Evolutionary conservation across 345 rosid genomes (phyloP), one percentile per base, ranked within the genome.

Genomic region (Bruguiera gymnorhiza): DNA sequence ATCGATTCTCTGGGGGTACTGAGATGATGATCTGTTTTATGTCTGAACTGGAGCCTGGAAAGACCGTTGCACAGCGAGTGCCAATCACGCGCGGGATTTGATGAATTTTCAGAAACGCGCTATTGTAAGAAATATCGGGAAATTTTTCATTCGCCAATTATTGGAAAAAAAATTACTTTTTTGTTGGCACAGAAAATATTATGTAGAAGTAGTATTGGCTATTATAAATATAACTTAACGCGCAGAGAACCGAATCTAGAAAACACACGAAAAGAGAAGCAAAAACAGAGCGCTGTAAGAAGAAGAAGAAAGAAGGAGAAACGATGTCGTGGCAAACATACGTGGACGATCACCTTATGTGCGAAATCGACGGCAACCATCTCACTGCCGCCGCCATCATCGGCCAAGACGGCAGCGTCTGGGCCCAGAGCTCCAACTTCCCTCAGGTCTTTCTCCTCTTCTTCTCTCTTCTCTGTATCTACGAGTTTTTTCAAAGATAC

Each of bases 271-370:
- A 43, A 43, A 13, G 48, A 43, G 3, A 3, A 43, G 50, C 50
- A 3, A 15, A 43, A 3, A 43, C 50, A 3, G 6, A 13, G 19
- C 15, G 18, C 50, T 43, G 50, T 43, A 3, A 43, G 50, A 43
- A 13, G 50, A 3, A 43, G 15, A 36, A 6, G 39, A 8, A 36
- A 8, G 8, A 39, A 39, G 27, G 21, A 23, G 60, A 56, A 83
- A 56, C 60, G 85, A 89, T 89, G 96, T 89, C 96, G 87, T 89
- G 96, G 96, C 96, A 89, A 75, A 43, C 89, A 0, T 89, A 89
- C 70, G 90, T 89, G 18, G 96, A 89, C 61, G 96, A 89, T 18
- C 93, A 89, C 78, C 78, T 89, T 62, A 76, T 89, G 93, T 87
- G 91, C 79, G 93, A 89, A 16, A 85, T 87, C 46, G 93, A 89